Base-by-base conservation (phyloP, 176 grass and related monocot genomes). In the Poa annua region DNA sequence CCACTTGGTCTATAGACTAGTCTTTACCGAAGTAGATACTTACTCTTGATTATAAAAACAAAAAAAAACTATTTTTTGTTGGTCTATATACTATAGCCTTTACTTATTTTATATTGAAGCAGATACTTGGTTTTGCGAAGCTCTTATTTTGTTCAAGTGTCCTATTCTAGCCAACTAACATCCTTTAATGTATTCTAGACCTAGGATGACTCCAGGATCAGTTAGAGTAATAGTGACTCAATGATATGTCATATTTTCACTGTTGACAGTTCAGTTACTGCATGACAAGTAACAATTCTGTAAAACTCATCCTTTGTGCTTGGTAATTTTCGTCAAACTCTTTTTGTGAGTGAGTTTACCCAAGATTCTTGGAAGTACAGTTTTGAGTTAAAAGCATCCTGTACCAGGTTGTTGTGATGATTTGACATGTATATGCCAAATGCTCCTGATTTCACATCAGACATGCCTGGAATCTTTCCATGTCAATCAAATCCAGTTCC, bases 401-500 rank as follows among this genome's bases (percentile, higher is more conserved):
- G 19, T 44, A 44, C 38, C 22, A 32, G 2, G 38, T 78, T 47
- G 21, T 74, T 75, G 29, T 38, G 9, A 7, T 22, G 20, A n/a
- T 56, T 38, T 39, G 74, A 57, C 52, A 76, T n/a, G 22, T 4
- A 15, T 20, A 64, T 8, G 41, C 41, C 12, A 79, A 42, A 53
- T 35, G 47, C 24, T 7, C 48, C 44, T 21, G 59, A 8, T 34
- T 50, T 66, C 45, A 2, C 26, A 50, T 50, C 44, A 16, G 8
- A 35, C 61, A 66, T 36, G 3, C 26, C 20, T 33, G 7, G 0
- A 66, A 80, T 66, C 61, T 35, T 66, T 80, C 45, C 10, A 10
- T 66, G 6, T 48, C 61, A 66, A 80, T 80, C 62, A 66, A 32
- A 35, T 66, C 60, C 11, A 32, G 9, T 33, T 80, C 19, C 20